Evolutionary conservation across 805 yeast species (phyloP), one percentile per base, ranked within the genome.

Genomic region (Diddensiella santjacobensis): DNA sequence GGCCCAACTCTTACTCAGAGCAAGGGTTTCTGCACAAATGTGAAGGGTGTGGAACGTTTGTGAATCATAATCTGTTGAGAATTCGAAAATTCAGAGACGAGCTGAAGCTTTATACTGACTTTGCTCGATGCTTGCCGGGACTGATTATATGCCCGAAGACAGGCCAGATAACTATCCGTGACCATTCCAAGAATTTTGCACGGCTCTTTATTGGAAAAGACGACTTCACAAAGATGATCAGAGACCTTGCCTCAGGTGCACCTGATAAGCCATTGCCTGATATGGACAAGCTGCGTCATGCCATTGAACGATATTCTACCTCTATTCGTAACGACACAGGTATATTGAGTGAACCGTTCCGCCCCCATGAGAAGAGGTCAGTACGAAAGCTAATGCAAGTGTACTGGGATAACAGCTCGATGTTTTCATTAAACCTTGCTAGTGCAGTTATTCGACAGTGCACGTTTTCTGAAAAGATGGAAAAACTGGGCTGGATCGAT

Each of bases 381-480:
- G 20, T 55, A 4, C 49, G 50, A 8, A 29, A 45, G 10, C 44
- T 47, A 45, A n/a, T 55, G 40, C 20, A 30, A 17, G 30, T 44
- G 2, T 56, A 56, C 33, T 49, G 51, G 44, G 46, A 46, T 35
- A 56, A 55, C 33, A 23, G 44, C 11, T 45, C 58, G 2, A 20
- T 26, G 22, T 57, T 51, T 30, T 18, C 42, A 2, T 36, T 42
- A 13, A 48, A 57, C 39, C 47, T 57, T 10, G 42, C 42, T 13
- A 48, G 46, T 1, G 59, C 58, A 2, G 54, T 56, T 10, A 11
- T 45, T 2, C 52, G 57, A 2, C 59, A 57, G 42, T 19, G 54
- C n/a, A 17, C 48, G n/a, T 57, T 54, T 44, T 29, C 45, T 3
- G 55, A 54, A 20, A 50, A 45, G 36, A 55, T 57, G 55, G 48